Base-by-base conservation (phyloP, 208 protist species). In the Novymonas esmeraldas region DNA sequence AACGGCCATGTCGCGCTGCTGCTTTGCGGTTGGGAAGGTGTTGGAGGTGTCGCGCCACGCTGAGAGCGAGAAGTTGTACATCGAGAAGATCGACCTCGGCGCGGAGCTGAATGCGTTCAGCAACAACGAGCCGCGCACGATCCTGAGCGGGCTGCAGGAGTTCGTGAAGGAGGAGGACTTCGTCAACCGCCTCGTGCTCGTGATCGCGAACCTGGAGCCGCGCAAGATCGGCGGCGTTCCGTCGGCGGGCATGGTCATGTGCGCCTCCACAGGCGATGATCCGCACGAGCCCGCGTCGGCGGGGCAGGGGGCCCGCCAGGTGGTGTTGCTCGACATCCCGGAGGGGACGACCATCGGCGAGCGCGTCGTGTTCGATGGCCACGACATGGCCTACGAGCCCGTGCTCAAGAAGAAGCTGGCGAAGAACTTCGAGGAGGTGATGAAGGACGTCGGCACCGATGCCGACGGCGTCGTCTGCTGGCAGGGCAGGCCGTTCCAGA, bases 41-140 rank as follows among this genome's bases (percentile, higher is more conserved):
- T 29, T 97, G 3, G 78, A 92, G 69, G 91, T 95, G n/a, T 76
- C 75, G 14, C 66, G 77, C 18, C 95, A 98, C 73, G 89, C 93
- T 3, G 91, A 98, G 57, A 94, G 93, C 62, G 78, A 85, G 45
- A 88, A 91, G 68, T 81, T 98, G 13, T 98, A 89, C 78, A 82
- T 98, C 61, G 95, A 98, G 81, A 84, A 98, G 76, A 97, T 98
- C 45, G 96, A 98, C 70, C 64, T 98, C 39, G 95, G 95, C 31
- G 83, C 92, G 44, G 94, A 84, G 50, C 73, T 86, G 34, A 90
- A 90, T 65, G 68, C 76, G 16, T 56, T 82, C 29, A 85, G 72
- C 63, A 66, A 70, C 59, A 71, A 78, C 44, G 82, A 85, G 41
- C 91, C 92, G 7, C 90, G 95, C 70, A 95, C 90, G 6, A 95